phyloP scores from a whole-genome alignment of 2,329 filamentous ascomycete species.

The Claviceps capensis region DNA sequence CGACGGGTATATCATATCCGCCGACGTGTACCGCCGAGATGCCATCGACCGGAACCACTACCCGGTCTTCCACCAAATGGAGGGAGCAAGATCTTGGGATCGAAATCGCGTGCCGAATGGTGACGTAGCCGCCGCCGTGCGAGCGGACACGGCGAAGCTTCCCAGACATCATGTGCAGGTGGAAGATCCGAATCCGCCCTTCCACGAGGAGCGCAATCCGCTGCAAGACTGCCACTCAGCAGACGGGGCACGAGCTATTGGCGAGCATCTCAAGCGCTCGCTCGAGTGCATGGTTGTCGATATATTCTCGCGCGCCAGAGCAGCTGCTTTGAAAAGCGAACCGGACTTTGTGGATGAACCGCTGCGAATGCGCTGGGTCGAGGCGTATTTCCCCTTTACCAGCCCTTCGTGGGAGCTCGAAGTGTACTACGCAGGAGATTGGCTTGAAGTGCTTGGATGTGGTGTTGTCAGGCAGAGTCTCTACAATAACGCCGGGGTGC shows the following conservation, averaged over 20 bases:
- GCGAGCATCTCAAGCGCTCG: conserved; percentile 73
- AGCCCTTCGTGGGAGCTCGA: conserved; percentile 93
- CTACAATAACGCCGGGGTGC: conserved; percentile 61
- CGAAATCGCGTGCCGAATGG: conserved; percentile 42
- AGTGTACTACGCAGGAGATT: conserved; percentile 85
- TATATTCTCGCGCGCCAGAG: conserved; percentile 68
- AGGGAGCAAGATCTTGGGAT: conserved; percentile 85
- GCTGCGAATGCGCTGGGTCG: conserved; percentile 81
- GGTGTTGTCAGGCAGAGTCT: conserved; percentile 79
- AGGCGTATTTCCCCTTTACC: conserved; percentile 96
- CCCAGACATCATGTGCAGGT: conserved; percentile 64
- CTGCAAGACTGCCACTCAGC: conserved; percentile 56
- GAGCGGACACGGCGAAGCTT: conserved; percentile 55
- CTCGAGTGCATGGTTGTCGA: conserved; percentile 83
- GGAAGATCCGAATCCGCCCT: conserved; percentile 69
- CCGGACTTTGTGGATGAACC: conserved; percentile 48
- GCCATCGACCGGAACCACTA: conserved; percentile 92
- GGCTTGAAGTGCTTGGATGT: conserved; percentile 92
- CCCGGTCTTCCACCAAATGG: conserved; percentile 97
- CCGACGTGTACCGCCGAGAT: conserved; percentile 91
- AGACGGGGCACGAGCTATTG: conserved; percentile 71
- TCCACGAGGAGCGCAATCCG: conserved; percentile 68
- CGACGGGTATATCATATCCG: conserved; percentile 77
- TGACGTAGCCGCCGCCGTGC: conserved; percentile 51
- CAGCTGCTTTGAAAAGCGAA: conserved; percentile 42